Evolutionary conservation across 257 asterid genomes (phyloP), one percentile per base, ranked within the genome.

Genomic region (Scutellaria galericulata): DNA sequence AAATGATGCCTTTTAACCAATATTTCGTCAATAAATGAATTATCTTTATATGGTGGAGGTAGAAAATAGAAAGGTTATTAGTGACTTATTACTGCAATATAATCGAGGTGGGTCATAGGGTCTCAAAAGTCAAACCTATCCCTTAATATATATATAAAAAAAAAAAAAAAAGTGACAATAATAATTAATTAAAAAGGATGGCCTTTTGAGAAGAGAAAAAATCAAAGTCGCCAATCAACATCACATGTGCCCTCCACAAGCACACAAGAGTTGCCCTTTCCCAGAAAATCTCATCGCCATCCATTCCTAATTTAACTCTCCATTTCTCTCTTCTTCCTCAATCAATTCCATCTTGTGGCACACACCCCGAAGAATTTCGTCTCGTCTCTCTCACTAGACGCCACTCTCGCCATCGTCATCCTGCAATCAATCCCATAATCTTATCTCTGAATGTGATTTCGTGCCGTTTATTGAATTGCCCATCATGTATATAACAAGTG

Each of bases 401-500:
- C 76, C 83, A 54, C 47, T 40, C 48, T 50, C 62, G 62, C 64
- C 51, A 7, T 54, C 78, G 64, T 70, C 77, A 72, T n/a, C 55
- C 14, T 13, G 35, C 75, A 62, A 61, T 61, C 76, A 48, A 31
- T 37, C 84, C 80, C 80, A 79, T 71, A 79, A 7, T 60, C 73
- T 81, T 54, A 74, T 79, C 82, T 18, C 74, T 66, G 67, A 40
- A 83, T 82, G 86, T 60, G 78, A 70, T 78, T 58, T 75, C 73
- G 41, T 66, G 78, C 78, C 53, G 63, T 47, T 40, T 39, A 40
- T 47, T 59, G 39, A 42, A 24, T 54, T 51, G 41, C 66, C 18
- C 82, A 62, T 59, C 84, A 88, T 88, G 95, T 85, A 83, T 82
- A 86, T 84, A 77, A 81, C 87, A 6, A 81, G 81, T 39, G 89